These are phyloP conservation scores for Huntiella savannae DNA, from an alignment of 2,329 filamentous ascomycete genomes.

Conservation along the genomic window DNA sequence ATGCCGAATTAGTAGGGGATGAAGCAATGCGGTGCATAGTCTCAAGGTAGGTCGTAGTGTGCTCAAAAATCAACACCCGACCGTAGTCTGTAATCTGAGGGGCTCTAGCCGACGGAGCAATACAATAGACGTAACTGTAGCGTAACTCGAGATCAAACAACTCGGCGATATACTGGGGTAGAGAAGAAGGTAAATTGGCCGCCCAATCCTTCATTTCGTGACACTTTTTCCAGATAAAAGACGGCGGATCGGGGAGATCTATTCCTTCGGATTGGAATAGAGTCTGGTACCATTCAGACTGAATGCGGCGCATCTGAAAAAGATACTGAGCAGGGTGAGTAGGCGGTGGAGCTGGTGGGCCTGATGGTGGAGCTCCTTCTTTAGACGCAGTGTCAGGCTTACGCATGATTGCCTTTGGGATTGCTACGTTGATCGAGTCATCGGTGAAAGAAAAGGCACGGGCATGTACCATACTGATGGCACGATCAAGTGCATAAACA, in stretches of 20 bases:
- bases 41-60: constrained; percentile 64
- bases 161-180: constrained; percentile 46
- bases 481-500: constrained; percentile 74
- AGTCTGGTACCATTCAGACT: constrained; percentile 79
- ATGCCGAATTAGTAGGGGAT: constrained; percentile 38
- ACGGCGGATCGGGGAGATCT: constrained; percentile 47
- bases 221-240: constrained; percentile 59
- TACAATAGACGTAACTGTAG: constrained; percentile 79
- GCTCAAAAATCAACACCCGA: constrained; percentile 67
- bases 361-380: constrained; percentile 24
- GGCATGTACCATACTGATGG: constrained; percentile 74
- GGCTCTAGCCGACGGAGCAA: constrained; percentile 60
- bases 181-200: constrained; percentile 48
- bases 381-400: constrained; percentile 14
- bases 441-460: constrained; percentile 88
- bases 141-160: constrained; percentile 76
- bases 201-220: constrained; percentile 66
- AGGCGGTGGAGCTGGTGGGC: constrained; percentile 25
- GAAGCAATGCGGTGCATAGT: constrained; percentile 50
- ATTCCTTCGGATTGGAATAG: constrained; percentile 62
- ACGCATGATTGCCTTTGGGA: constrained; percentile 35
- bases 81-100: constrained; percentile 58
- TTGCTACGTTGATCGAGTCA: constrained; percentile 63
- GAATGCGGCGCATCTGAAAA: constrained; percentile 64
- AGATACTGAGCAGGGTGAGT: constrained; percentile 53